These are phyloP conservation scores for Fusarium pilosicola DNA, from an alignment of 2,329 filamentous ascomycete species.

Conservation along the genomic window DNA sequence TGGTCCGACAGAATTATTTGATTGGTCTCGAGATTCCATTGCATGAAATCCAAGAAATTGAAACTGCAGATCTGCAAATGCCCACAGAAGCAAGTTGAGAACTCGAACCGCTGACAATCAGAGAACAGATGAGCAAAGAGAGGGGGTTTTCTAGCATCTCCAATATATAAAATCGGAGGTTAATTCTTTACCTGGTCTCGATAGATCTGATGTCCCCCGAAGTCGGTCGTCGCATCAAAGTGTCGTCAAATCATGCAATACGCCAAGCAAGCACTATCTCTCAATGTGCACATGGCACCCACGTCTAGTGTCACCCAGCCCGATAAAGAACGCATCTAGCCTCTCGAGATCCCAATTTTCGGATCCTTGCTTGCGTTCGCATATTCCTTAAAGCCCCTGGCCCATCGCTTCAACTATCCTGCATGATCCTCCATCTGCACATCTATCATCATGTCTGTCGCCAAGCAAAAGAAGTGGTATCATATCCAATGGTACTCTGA, in stretches of 20 bases:
- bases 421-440: background rate
- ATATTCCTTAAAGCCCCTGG: background rate
- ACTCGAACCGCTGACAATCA: fast-evolving
- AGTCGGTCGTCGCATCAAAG: background rate
- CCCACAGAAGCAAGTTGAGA: fast-evolving
- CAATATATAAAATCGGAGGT: too few relatives aligned
- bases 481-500: constrained; percentile 24
- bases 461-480: constrained; percentile 21
- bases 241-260: constrained; percentile 11
- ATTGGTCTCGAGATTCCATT: background rate
- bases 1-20: fast-evolving
- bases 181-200: too few relatives aligned
- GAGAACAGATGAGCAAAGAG: background rate
- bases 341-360: background rate
- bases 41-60: fast-evolving
- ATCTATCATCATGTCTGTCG: constrained; percentile 1
- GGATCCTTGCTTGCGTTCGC: background rate
- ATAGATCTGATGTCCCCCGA: background rate
- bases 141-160: background rate
- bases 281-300: background rate
- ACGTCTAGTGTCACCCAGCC: background rate
- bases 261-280: background rate
- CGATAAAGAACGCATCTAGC: background rate
- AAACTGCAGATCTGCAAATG: background rate
- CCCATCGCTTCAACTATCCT: background rate